Evolutionary conservation across 345 rosid species (phyloP).

Genomic region (Eucalyptus caleyi): DNA sequence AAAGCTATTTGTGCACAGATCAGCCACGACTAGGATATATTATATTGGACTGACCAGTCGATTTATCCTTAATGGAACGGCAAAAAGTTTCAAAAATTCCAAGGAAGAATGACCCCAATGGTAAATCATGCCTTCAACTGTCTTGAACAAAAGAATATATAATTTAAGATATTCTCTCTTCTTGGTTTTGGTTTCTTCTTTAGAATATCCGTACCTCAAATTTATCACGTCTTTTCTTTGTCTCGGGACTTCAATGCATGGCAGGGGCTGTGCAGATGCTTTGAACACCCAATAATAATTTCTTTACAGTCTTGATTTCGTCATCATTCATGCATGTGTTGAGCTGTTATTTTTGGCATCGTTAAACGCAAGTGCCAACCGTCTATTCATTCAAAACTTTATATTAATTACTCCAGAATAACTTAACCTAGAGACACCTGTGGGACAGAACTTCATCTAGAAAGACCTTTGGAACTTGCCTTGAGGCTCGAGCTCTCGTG

Average conservation of each 20-base stretch:
- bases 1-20: background rate
- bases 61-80: background rate
- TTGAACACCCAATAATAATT: background rate
- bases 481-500: background rate
- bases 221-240: background rate
- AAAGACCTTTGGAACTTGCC: background rate
- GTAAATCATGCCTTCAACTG: background rate
- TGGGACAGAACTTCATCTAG: background rate
- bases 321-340: background rate
- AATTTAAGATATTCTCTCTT: background rate
- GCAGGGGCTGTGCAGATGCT: background rate
- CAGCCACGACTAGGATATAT: background rate
- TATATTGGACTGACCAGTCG: background rate
- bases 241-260: background rate
- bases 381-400: background rate
- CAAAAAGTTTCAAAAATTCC: background rate
- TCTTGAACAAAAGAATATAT: background rate
- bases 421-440: background rate
- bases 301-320: background rate
- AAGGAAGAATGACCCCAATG: background rate
- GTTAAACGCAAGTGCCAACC: background rate
- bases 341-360: background rate
- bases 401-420: background rate
- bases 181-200: background rate
- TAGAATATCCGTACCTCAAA: background rate